Base-by-base conservation (phyloP, 1,284 basidiomycete genomes). In the Violaceomyces palustris region DNA sequence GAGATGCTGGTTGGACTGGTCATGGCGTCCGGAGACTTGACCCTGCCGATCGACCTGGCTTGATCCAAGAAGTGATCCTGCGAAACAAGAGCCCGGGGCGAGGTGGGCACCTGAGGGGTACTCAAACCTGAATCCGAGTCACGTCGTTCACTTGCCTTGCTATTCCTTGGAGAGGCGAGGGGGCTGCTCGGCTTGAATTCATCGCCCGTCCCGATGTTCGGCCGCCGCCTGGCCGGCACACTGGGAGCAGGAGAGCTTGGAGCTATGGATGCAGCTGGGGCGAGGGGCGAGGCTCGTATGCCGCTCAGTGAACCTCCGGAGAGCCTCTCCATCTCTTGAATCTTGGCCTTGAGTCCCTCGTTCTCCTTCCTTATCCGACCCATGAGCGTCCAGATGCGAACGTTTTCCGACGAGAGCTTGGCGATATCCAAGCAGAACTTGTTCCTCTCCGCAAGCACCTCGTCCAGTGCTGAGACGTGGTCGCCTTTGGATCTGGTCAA, bases 321-420 rank as follows among this genome's bases (percentile, higher is more conserved):
- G 3, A 46, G 35, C 5, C 51, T 45, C 24, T 55, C 58, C 15
- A 60, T 42, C 34, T 52, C 50, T 31, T 36, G 41, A 15, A 42
- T 34, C n/a, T 43, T 47, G 3, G 52, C 59, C 33, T 61, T 69
- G 43, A 67, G 54, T 14, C 38, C 45, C 22, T 69, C 66, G 38
- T 69, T 69, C 44, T 67, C 64, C 32, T 62, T 62, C 32, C 63
- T 45, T 27, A 67, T 65, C 10, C 57, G 49, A 15, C 60, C 62
- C 59, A 69, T 60, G 23, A 69, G 46, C 17, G 61, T 67, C 66
- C 66, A 69, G 37, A 69, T 62, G n/a, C 64, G 47, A 1, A 64
- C 50, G 21, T 69, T 69, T 25, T 69, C 66, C n/a, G 47, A 57
- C 9, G 46, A 48, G 24, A 69, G 56, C 43, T 67, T 67, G 39